Conservation (phyloP, 192 early-diverging fungal species). For the Entomortierella lignicola region DNA sequence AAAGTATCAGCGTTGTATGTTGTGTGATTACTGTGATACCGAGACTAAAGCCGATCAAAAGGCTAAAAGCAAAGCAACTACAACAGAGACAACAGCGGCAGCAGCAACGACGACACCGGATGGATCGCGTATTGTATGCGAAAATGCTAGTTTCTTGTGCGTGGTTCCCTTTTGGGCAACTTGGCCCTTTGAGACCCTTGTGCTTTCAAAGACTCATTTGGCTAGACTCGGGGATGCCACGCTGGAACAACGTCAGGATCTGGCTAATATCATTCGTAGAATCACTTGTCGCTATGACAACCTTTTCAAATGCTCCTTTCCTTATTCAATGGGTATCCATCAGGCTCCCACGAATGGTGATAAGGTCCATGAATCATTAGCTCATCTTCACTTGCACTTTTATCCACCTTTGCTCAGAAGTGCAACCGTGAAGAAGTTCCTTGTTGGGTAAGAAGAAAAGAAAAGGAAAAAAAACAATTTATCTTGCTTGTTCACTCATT, state of each 20-base stretch:
- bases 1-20: slow-evolving; percentile 69
- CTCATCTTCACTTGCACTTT: slow-evolving; percentile 94
- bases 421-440: slow-evolving; percentile 93
- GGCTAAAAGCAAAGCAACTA: slow-evolving; percentile 5
- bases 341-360: slow-evolving; percentile 76
- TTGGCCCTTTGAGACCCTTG: slow-evolving; percentile 96
- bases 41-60: slow-evolving; percentile 54
- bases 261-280: slow-evolving; percentile 81
- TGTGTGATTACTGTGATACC: slow-evolving; percentile 83
- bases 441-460: slow-evolving; percentile 81
- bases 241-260: slow-evolving; percentile 63
- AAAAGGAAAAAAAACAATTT: too few relatives aligned
- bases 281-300: slow-evolving; percentile 94
- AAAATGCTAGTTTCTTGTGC: slow-evolving; percentile 84
- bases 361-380: slow-evolving; percentile 60
- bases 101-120: slow-evolving; percentile 30
- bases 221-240: slow-evolving; percentile 63
- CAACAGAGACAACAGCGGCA: slow-evolving; percentile 3
- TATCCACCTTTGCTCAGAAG: slow-evolving; percentile 94
- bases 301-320: slow-evolving; percentile 90
- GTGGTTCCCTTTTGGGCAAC: slow-evolving; percentile 96
- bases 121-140: slow-evolving; percentile 76
- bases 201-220: slow-evolving; percentile 77
- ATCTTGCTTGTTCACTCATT: too few relatives aligned
- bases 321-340: slow-evolving; percentile 98